These are phyloP conservation scores for Boletus pseudopeckii DNA, from an alignment of 768 basidiomycete species.

Conservation along the genomic window DNA sequence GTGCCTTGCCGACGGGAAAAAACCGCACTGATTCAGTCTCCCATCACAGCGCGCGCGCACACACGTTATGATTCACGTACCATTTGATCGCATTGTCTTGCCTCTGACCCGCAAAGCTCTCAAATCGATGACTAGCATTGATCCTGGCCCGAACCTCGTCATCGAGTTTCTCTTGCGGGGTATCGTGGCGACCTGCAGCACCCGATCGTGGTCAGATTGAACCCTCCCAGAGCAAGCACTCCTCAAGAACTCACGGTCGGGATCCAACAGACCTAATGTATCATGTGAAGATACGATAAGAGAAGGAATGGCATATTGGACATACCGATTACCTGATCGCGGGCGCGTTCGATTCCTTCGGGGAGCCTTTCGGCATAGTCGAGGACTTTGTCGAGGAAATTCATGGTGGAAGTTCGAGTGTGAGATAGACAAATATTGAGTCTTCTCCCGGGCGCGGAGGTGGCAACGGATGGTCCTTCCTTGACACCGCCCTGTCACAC, in stretches of 20 bases:
- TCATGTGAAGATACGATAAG: constrained; percentile 1
- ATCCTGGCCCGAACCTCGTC: constrained; percentile 77
- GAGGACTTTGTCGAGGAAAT: constrained; percentile 38
- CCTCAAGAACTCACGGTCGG: constrained; percentile 29
- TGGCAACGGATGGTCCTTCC: neutral
- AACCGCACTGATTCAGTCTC: neutral
- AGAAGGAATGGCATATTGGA: neutral
- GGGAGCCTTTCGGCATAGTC: constrained; percentile 36
- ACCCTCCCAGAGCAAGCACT: neutral
- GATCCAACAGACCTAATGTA: constrained; percentile 31
- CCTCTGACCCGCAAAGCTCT: constrained; percentile 77
- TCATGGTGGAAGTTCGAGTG: constrained; percentile 30
- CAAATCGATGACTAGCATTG: constrained; percentile 74
- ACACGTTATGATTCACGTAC: constrained; percentile 35
- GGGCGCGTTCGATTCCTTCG: constrained; percentile 36
- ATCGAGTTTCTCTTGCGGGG: constrained; percentile 63
- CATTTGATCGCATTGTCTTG: constrained; percentile 78
- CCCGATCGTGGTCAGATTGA: neutral
- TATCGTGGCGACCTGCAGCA: constrained; percentile 61
- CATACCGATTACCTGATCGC: constrained; percentile 36
- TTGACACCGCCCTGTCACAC: constrained; percentile 3
- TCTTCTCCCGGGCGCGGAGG: too few relatives aligned
- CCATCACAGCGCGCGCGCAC: neutral
- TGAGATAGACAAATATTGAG: neutral
- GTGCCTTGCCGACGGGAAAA: constrained; percentile 47